Conservation (phyloP, 2,329 filamentous ascomycete genomes). For the Aureobasidium melanogenum region DNA sequence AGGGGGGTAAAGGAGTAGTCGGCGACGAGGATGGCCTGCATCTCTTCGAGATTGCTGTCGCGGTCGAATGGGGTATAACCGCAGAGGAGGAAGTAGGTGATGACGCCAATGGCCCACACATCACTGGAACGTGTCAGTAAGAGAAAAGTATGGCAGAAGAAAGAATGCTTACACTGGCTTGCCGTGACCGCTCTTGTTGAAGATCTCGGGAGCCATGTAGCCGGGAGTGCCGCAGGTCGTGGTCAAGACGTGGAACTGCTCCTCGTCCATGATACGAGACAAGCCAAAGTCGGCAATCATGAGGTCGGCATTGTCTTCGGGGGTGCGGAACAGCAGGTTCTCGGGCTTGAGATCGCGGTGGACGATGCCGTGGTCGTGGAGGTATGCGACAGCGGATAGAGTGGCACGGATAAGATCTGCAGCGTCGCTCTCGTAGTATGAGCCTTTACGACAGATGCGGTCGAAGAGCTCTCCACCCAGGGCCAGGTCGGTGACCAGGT, state of each 20-base stretch:
- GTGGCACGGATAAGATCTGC: slow-evolving; percentile 91
- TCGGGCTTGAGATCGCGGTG: slow-evolving; percentile 97
- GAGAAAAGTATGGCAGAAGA: no score
- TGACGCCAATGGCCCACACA: slow-evolving; percentile 96
- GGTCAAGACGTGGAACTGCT: slow-evolving; percentile 94
- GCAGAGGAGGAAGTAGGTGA: slow-evolving; percentile 96
- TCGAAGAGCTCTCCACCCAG: slow-evolving; percentile 96
- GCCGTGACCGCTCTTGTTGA: slow-evolving; percentile 95
- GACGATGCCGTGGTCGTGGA: slow-evolving; percentile 97
- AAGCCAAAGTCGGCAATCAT: slow-evolving; percentile 96
- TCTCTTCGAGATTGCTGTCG: slow-evolving; percentile 95
- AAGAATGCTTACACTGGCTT: slow-evolving; percentile 65
- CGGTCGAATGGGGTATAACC: slow-evolving; percentile 98
- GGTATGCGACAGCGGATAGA: slow-evolving; percentile 92
- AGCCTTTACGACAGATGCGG: slow-evolving; percentile 95
- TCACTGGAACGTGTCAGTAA: slow-evolving; percentile 45
- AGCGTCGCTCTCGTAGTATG: slow-evolving; percentile 95
- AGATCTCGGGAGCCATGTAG: slow-evolving; percentile 99
- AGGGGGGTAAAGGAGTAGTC: slow-evolving; percentile 92
- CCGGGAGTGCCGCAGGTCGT: slow-evolving; percentile 96
- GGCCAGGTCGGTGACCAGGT: slow-evolving; percentile 93
- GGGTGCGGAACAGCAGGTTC: slow-evolving; percentile 91
- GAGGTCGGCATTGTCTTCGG: slow-evolving; percentile 94
- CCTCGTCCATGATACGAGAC: slow-evolving; percentile 96
- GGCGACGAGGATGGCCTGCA: slow-evolving; percentile 95